Evolutionary conservation across 306 rosid genomes (phyloP).

Genomic region (Lathyrus sativus): DNA sequence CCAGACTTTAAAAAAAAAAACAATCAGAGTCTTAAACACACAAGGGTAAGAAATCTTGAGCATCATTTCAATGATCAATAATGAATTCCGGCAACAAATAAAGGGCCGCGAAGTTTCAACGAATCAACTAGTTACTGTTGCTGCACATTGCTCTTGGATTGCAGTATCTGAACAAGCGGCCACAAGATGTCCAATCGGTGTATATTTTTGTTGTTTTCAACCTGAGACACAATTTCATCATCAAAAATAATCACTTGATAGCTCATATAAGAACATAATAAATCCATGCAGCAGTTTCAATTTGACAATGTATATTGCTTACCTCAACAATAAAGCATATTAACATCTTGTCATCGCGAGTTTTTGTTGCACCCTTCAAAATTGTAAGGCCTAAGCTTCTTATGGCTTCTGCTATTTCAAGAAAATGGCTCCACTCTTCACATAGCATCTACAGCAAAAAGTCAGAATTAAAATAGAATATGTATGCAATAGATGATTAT

Average conservation of each 20-base stretch:
- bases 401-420: slow-evolving; percentile 94
- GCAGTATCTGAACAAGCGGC: slow-evolving; percentile 91
- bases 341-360: slow-evolving; percentile 77
- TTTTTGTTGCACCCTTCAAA: slow-evolving; percentile 84
- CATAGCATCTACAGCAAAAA: slow-evolving; percentile 72
- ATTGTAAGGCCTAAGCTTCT: slow-evolving; percentile 81
- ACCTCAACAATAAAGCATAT: slow-evolving; percentile 98
- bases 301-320: slow-evolving; percentile 22
- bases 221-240: slow-evolving; percentile 55
- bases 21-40: slow-evolving; percentile 34
- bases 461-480: slow-evolving; percentile 31
- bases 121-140: slow-evolving; percentile 39
- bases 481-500: background rate
- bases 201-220: slow-evolving; percentile 70
- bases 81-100: slow-evolving; percentile 39
- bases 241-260: slow-evolving; percentile 21
- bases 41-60: slow-evolving; percentile 21
- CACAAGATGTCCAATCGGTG: slow-evolving; percentile 93
- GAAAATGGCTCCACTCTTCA: slow-evolving; percentile 93
- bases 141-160: slow-evolving; percentile 58
- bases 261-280: background rate
- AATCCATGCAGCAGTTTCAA: background rate
- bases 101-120: slow-evolving; percentile 30
- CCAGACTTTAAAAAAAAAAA: slow-evolving; percentile 9
- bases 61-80: slow-evolving; percentile 39